These are phyloP conservation scores for Magnusiomyces paraingens DNA, from an alignment of 1,139 yeast genomes.

Conservation along the genomic window DNA sequence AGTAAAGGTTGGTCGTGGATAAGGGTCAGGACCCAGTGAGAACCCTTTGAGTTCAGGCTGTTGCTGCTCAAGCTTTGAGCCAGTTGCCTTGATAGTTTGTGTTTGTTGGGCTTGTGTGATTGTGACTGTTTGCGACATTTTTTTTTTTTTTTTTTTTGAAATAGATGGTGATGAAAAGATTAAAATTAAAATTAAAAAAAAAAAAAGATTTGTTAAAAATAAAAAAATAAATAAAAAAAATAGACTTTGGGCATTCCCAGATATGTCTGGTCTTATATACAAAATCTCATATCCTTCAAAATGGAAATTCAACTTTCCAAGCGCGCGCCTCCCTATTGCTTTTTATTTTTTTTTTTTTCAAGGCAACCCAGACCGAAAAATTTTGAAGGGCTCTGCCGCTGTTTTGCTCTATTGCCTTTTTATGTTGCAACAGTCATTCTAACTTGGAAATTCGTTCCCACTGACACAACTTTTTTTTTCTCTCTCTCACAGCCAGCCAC, in stretches of 20 bases:
- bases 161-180: neutral
- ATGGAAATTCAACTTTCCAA: neutral
- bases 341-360: neutral
- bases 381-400: neutral
- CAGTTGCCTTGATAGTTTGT: no score
- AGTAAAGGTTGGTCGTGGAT: constrained; percentile 44
- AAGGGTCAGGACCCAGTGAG: constrained; percentile 19
- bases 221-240: constrained; percentile 2
- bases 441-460: no score
- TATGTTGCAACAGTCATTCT: neutral
- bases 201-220: neutral
- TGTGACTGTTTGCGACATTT: neutral
- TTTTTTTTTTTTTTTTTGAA: neutral
- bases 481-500: neutral
- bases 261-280: neutral
- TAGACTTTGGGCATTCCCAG: no score
- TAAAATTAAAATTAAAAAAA: neutral
- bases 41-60: neutral
- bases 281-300: neutral
- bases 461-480: no score
- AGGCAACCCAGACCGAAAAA: neutral
- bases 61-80: no score
- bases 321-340: no score
- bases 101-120: no score
- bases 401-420: neutral